Evolutionary conservation across 140 eudicot species (phyloP).

Genomic region (Anethum foeniculum): DNA sequence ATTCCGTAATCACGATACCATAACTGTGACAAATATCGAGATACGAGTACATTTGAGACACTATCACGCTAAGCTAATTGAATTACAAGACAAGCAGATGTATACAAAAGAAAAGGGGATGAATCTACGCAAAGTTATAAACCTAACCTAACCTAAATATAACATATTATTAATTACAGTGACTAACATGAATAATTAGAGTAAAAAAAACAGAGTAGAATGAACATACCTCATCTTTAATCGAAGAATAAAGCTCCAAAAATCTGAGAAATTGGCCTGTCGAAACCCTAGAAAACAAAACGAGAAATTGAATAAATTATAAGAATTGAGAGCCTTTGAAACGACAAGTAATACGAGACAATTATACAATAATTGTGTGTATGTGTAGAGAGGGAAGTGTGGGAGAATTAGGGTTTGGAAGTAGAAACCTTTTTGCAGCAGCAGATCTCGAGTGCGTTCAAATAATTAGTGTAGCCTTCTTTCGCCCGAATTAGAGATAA

Average conservation of each 20-base stretch:
- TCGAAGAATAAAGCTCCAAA: neutral
- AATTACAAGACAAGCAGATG: neutral
- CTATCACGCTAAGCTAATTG: neutral
- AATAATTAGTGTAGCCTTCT: neutral
- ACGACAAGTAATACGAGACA: neutral
- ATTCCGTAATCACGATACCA: neutral
- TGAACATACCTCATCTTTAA: conserved; percentile 10
- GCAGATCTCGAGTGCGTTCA: neutral
- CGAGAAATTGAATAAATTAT: neutral
- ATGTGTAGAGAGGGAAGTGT: neutral
- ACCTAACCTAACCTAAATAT: neutral
- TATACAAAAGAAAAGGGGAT: neutral
- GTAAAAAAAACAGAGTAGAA: neutral
- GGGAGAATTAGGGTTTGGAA: neutral
- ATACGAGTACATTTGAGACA: neutral
- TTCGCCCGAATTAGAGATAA: neutral
- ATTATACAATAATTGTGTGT: neutral
- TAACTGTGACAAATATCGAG: neutral
- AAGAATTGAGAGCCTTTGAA: neutral
- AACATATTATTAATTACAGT: neutral
- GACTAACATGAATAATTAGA: neutral
- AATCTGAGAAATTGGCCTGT: neutral
- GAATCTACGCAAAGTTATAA: neutral
- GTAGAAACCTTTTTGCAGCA: neutral
- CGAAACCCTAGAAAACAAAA: conserved; percentile 4